Evolutionary conservation across 108 stramenopile genomes (phyloP).

Genomic region (Pelagomonas calceolata): DNA sequence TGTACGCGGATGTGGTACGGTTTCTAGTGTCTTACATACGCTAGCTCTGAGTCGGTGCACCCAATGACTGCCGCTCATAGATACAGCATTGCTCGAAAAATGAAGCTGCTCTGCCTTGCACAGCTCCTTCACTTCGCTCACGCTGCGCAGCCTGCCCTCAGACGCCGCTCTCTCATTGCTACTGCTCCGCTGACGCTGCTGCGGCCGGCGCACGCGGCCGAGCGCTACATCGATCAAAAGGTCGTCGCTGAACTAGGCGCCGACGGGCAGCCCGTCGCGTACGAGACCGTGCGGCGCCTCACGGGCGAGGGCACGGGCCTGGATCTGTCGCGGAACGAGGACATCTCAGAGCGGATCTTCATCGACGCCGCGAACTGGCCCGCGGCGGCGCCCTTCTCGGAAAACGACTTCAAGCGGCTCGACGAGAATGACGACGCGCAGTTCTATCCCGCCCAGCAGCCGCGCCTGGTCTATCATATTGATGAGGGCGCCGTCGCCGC

Average conservation of each 20-base stretch:
- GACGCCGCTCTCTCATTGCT: too few relatives aligned
- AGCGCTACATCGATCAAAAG: background rate
- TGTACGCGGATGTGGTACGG: too few relatives aligned
- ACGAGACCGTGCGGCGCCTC: background rate
- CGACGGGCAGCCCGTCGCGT: background rate
- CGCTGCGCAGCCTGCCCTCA: too few relatives aligned
- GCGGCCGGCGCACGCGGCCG: background rate
- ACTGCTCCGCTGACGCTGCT: too few relatives aligned
- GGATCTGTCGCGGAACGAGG: background rate
- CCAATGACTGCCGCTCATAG: too few relatives aligned
- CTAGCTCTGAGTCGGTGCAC: too few relatives aligned
- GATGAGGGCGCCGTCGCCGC: slow-evolving; percentile 73
- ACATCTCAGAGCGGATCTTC: background rate
- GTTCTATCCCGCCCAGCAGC: slow-evolving; percentile 62
- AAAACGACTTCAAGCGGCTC: slow-evolving; percentile 48
- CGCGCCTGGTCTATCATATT: slow-evolving; percentile 79
- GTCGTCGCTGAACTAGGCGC: background rate
- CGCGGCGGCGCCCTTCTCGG: slow-evolving; percentile 14
- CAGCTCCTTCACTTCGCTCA: too few relatives aligned
- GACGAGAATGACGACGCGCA: slow-evolving; percentile 63
- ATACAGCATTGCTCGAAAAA: too few relatives aligned
- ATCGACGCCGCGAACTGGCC: slow-evolving; percentile 53
- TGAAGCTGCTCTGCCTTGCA: too few relatives aligned
- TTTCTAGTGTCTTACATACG: too few relatives aligned
- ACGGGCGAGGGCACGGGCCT: background rate